Conservation (phyloP, 257 asterid species). For the Leptodermis oblonga region DNA sequence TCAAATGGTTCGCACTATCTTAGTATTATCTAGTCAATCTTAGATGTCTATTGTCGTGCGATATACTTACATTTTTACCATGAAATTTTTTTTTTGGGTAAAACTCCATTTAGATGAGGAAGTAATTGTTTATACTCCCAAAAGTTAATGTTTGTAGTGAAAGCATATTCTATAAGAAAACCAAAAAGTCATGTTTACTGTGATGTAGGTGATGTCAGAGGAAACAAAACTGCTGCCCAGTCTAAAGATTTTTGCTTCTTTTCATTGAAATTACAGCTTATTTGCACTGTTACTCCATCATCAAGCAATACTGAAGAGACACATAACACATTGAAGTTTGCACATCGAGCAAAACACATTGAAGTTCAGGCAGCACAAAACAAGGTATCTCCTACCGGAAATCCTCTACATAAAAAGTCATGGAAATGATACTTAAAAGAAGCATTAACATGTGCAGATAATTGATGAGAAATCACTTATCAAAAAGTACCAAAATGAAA, state of each 20-base stretch:
- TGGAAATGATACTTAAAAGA: constrained; percentile 13
- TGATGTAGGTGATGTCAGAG: not conserved
- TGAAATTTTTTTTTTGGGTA: not conserved
- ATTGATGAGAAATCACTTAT: constrained; percentile 95
- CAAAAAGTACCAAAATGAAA: constrained; percentile 93
- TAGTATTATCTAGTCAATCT: not conserved
- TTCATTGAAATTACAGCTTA: constrained; percentile 53
- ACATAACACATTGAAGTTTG: constrained; percentile 95
- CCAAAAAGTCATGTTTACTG: not conserved
- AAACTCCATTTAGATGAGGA: not conserved
- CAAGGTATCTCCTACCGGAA: constrained; percentile 51
- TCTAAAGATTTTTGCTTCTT: constrained; percentile 2
- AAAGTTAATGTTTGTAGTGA: not conserved
- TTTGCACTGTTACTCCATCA: constrained; percentile 94
- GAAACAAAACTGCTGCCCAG: not conserved
- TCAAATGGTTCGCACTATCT: not conserved
- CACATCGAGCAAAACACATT: constrained; percentile 97
- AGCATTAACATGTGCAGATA: constrained; percentile 60
- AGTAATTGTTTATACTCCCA: not conserved
- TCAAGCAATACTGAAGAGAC: constrained; percentile 98
- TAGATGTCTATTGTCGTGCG: not conserved
- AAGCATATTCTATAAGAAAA: not conserved
- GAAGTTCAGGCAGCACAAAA: constrained; percentile 95
- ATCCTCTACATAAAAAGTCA: constrained; percentile 15
- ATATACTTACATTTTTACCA: not conserved